phyloP scores from a whole-genome alignment of 1,284 basidiomycete genomes.

The Leccinum glutinopallens region DNA sequence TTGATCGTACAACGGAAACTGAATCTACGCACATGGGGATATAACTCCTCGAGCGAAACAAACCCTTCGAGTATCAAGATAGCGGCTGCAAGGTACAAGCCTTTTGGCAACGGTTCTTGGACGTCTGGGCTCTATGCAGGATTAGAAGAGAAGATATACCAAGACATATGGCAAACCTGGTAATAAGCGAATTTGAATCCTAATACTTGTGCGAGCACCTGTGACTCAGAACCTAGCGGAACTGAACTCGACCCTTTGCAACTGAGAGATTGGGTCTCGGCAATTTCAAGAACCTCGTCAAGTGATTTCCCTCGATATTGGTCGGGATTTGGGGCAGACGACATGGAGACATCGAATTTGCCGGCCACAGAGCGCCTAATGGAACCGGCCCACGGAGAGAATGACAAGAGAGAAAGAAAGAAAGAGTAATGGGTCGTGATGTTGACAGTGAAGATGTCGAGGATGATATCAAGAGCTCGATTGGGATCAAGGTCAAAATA shows the following conservation, averaged over 20 bases:
- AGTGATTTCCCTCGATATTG: constrained; percentile 61
- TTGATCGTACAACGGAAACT: neutral
- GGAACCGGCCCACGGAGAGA: constrained; percentile 77
- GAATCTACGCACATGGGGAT: constrained; percentile 71
- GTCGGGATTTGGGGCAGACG: constrained; percentile 41
- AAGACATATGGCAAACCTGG: constrained; percentile 53
- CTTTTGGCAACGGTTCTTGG: constrained; percentile 64
- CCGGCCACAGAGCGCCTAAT: constrained; percentile 36
- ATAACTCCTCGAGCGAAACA: constrained; percentile 83
- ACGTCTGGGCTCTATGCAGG: constrained; percentile 53
- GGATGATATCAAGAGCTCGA: constrained; percentile 89
- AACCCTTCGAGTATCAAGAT: constrained; percentile 89
- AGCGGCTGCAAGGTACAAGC: constrained; percentile 82
- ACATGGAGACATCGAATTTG: constrained; percentile 38
- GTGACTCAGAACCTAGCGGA: constrained; percentile 40
- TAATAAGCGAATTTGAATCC: constrained; percentile 96
- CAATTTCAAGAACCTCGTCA: constrained; percentile 63
- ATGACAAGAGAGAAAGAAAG: constrained; percentile 84
- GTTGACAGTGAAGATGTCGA: constrained; percentile 88
- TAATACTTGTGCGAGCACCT: constrained; percentile 86
- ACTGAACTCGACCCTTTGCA: constrained; percentile 20
- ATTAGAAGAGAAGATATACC: constrained; percentile 20
- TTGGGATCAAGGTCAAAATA: constrained; percentile 97
- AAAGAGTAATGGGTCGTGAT: constrained; percentile 87
- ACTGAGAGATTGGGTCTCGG: constrained; percentile 39